Evolutionary conservation across 805 yeast species (phyloP).

Genomic region (Starmerella geochares): DNA sequence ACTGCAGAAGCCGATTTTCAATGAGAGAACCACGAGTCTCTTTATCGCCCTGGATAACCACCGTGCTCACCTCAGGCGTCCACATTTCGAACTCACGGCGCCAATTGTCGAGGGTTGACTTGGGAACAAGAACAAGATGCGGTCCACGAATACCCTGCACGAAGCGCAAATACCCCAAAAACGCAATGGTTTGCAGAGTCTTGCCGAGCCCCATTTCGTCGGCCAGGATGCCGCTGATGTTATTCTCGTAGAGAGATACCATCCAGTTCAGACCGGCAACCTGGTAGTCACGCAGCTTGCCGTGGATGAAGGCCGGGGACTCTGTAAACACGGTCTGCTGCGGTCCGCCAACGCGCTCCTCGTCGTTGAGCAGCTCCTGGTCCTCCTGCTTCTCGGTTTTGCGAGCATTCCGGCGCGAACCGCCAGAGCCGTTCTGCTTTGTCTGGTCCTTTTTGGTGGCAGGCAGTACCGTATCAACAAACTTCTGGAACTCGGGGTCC

Average conservation of each 20-base stretch:
- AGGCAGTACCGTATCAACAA: slow-evolving; percentile 28
- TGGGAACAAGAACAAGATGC: slow-evolving; percentile 82
- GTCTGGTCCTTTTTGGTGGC: slow-evolving; percentile 20
- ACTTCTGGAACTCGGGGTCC: slow-evolving; percentile 49
- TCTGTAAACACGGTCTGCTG: slow-evolving; percentile 69
- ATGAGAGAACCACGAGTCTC: slow-evolving; percentile 61
- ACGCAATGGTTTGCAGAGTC: slow-evolving; percentile 88
- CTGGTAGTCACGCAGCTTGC: slow-evolving; percentile 80
- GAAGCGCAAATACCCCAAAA: slow-evolving; percentile 77
- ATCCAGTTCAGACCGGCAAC: slow-evolving; percentile 94
- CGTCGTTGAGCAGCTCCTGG: slow-evolving; percentile 78
- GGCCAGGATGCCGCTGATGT: slow-evolving; percentile 84
- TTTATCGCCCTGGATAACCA: slow-evolving; percentile 82
- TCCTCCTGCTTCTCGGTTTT: slow-evolving; percentile 95
- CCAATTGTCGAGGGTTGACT: slow-evolving; percentile 94
- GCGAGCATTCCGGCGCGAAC: slow-evolving; percentile 46
- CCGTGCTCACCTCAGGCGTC: slow-evolving; percentile 87
- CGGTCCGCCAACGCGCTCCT: slow-evolving; percentile 46
- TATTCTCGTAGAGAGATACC: slow-evolving; percentile 75
- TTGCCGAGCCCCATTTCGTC: slow-evolving; percentile 99
- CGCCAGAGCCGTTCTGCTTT: slow-evolving; percentile 19
- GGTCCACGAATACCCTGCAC: slow-evolving; percentile 77
- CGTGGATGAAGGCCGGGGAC: slow-evolving; percentile 67
- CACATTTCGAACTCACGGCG: slow-evolving; percentile 84
- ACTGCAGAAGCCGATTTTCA: slow-evolving; percentile 47